Evolutionary conservation across 2,329 filamentous ascomycete genomes (phyloP), one percentile per base, ranked within the genome.

Genomic region (Penicillium sp.): DNA sequence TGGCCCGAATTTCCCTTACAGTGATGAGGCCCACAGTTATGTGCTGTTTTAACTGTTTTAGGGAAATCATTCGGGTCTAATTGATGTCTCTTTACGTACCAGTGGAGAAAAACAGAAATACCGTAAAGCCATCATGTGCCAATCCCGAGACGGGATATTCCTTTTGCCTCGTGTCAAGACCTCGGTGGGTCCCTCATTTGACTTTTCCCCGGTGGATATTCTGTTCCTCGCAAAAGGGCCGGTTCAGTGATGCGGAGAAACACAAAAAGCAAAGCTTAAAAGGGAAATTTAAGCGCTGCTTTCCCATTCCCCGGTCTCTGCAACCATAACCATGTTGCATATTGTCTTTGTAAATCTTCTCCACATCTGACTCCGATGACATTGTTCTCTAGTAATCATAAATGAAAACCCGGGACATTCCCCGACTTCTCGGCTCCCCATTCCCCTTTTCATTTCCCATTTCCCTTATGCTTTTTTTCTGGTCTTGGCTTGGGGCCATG

Each of bases 91-190:
- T 33, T 14, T 33, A 14, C 31, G 7, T 29, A 29, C 10, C 27
- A 29, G 27, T 31, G 29, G 29, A 31, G 33, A 27, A 35, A 22
- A 22, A 37, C 37, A 37, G 5, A 48, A 22, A 37, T 21, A 33
- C 6, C 9, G 7, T n/a, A 51, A 49, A n/a, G 26, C 22, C 29
- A 31, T 56, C 53, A 57, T 53, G 50, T 33, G 37, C 37, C 24
- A 43, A 33, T 8, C 37, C 26, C 29, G 43, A n/a, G 19, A 19
- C 41, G 44, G 57, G 60, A 37, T 58, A 60, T 62, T 56, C 52
- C 49, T 59, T 59, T 60, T 60, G 49, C 57, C 60, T 62, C 56
- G 54, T 57, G 55, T 57, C 54, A 56, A 45, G 29, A 37, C 11
- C 43, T 44, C 45, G 31, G 52, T 54, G 57, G 54, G 31, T 22